Evolutionary conservation across 441 rosid species (phyloP), one percentile per base, ranked within the genome.

Genomic region (Bocquillonia castaneifolia): DNA sequence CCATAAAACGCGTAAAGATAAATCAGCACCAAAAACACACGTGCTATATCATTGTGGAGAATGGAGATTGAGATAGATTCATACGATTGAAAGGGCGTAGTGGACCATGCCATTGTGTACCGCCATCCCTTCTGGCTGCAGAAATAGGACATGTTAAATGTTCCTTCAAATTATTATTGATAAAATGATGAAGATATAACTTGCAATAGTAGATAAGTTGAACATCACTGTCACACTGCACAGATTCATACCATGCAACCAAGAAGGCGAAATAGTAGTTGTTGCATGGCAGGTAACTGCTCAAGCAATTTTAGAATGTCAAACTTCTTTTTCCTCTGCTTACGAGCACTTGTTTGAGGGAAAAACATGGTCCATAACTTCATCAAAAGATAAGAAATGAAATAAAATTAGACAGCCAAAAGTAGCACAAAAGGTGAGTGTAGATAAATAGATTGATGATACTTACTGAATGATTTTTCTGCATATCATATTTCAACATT

Each of bases 61-160:
- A n/a, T n/a, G 31, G 53, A 54, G 25, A 23, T 45, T 68, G 37
- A 48, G 66, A 32, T 17, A 18, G 25, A 69, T 65, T 57, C 83
- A 65, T 78, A 87, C 92, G 22, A 83, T 69, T 59, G 86, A 76
- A 60, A 86, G 79, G 56, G 82, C 81, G 48, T 72, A 76, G 31
- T 63, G 83, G 66, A 84, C 78, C 73, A 84, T 63, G 65, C 52
- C 48, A 69, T 80, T 87, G 66, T 69, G 44, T 3, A 72, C 64
- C 40, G 84, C 78, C 42, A 79, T 71, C 22, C 89, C 91, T 51
- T 79, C 82, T 64, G 91, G 87, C 87, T 83, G 87, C 72, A 78
- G 20, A 68, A 72, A 45, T 32, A 17, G 20, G 13, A 64, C 6
- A 12, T 6, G 4, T 5, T 15, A 18, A 62, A 18, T 23, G 14